Base-by-base conservation (phyloP, 2,329 filamentous ascomycete species). In the Aspergillus neoniger region DNA sequence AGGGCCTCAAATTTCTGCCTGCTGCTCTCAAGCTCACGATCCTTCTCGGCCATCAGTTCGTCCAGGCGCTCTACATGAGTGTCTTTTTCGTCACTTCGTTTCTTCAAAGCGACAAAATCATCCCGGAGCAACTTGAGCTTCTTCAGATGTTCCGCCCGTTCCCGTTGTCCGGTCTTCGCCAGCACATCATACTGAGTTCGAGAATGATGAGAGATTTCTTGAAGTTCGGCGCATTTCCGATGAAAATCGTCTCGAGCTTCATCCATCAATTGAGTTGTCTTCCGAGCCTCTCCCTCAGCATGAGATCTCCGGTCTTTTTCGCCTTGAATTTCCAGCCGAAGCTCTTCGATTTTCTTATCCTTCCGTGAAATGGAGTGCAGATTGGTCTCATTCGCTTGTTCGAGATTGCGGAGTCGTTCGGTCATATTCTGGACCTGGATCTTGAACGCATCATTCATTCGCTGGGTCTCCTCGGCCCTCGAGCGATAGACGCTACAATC, bases 271-370 rank as follows among this genome's bases (percentile, higher is more conserved):
- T 77, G 72, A 25, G 75, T 72, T 28, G 71, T 71, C 49, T 72
- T 74, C 25, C 62, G 68, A 10, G 79, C 75, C 49, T 76, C 73
- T 36, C 68, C 70, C 61, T 82, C 79, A 3, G 79, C 77, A 10
- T 71, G 70, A 1, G 73, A 66, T 21, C 80, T 73, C 60, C 77
- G 75, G 25, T 72, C 66, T 56, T 76, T 77, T 64, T 82, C 80
- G 25, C 65, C 69, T n/a, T 77, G 71, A 5, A 80, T 60, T 63
- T 81, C 79, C 3, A 64, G 59, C 39, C 75, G 76, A 25, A 82
- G 61, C 43, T 81, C 80, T 57, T 81, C 78, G 8, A 82, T 77
- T 63, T 81, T 81, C 43, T 78, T 73, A 61, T 82, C 80, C 63
- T 80, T 81, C 49, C 79, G 75, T 15, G 76, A 70, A 41, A 82